Evolutionary conservation across 2,329 filamentous ascomycete species (phyloP).

Genomic region (Graphilbum sp.): DNA sequence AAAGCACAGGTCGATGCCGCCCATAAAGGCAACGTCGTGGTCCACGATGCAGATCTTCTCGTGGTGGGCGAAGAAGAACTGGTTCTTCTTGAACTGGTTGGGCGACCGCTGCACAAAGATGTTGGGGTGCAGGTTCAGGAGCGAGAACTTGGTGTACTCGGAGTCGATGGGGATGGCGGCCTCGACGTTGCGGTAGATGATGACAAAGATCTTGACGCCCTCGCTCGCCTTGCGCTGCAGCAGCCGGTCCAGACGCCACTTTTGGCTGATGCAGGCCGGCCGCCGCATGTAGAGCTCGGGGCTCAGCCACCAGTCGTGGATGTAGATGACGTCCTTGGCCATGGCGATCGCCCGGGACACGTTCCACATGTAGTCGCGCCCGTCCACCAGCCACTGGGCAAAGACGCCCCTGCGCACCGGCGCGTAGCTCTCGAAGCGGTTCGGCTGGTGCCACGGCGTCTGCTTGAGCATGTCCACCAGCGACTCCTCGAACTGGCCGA

Average conservation of each 20-base stretch:
- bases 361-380: conserved; percentile 98
- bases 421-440: conserved; percentile 86
- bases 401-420: conserved; percentile 76
- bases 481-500: conserved; percentile 87
- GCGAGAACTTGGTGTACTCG: conserved; percentile 91
- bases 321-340: conserved; percentile 95
- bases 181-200: conserved; percentile 95
- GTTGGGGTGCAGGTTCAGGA: conserved; percentile 89
- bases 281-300: conserved; percentile 91
- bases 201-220: conserved; percentile 94
- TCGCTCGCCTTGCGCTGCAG: conserved; percentile 87
- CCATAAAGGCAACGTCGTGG: conserved; percentile 88
- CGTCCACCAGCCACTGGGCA: conserved; percentile 93
- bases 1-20: conserved; percentile 91
- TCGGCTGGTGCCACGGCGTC: conserved; percentile 67
- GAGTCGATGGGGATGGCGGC: conserved; percentile 95
- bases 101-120: conserved; percentile 92
- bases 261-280: conserved; percentile 89
- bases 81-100: conserved; percentile 96
- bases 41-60: conserved; percentile 97
- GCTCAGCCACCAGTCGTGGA: conserved; percentile 95
- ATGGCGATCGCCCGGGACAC: conserved; percentile 93
- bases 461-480: conserved; percentile 71
- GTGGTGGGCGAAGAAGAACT: conserved; percentile 98
- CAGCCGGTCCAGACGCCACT: conserved; percentile 87